Evolutionary conservation across 495 filamentous ascomycete genomes (phyloP), one percentile per base, ranked within the genome.

Genomic region (Penicillium longicatenatum): DNA sequence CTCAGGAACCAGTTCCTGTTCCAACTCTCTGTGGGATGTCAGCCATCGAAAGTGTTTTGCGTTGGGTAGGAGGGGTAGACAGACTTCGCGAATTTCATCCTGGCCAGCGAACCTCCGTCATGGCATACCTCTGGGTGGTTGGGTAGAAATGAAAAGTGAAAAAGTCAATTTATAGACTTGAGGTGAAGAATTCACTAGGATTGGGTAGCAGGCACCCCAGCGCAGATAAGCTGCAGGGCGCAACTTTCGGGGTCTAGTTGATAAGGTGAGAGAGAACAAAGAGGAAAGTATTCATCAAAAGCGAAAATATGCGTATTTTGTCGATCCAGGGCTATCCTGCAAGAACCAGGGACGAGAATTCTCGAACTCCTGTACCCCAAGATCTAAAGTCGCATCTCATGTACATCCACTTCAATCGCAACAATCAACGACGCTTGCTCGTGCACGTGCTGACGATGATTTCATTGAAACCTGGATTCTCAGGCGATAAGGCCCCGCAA

Each of bases 1-100:
- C 82, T 97, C 92, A 77, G 92, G 90, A 59, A 96, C 90, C 24
- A 90, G 83, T 56, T 94, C 89, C 69, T 87, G 84, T 50, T 97
- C 92, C 54, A 97, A 79, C 76, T 95, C 90, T 73, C 85, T 88
- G 54, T 53, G 30, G 46, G 45, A 45, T 64, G 63, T 67, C 58
- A 69, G 64, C 58, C 57, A 60, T 58, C 35, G 62, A 59, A 58
- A 54, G 55, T 57, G 37, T 4, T 6, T 12, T 11, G 33, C 8
- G 16, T 53, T 12, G 33, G 10, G 42, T 60, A 50, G 52, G 61
- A 33, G 24, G 37, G 26, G 26, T 26, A 37, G 43, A 77, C 80
- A 65, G 39, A 83, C 80, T 86, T 86, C 65, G 83, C 83, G 65
- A 86, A 86, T 75, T 86, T 86, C 83, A 86, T 86, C 50, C 62